Evolutionary conservation across 179 eudicot genomes (phyloP).

Genomic region (Actinidia polygama): DNA sequence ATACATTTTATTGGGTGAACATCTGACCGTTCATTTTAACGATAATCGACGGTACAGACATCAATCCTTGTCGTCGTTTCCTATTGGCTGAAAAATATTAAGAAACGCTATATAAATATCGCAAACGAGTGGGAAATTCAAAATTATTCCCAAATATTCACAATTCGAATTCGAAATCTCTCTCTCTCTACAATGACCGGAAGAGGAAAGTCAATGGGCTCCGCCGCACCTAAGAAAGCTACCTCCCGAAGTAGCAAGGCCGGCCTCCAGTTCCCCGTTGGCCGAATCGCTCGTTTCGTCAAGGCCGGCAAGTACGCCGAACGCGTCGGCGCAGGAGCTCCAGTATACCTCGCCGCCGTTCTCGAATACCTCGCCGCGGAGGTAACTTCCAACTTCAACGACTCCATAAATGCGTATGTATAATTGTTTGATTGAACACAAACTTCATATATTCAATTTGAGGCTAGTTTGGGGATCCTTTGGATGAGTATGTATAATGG

Average conservation of each 20-base stretch:
- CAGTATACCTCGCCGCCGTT: slow-evolving; percentile 48
- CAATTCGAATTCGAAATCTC: not conserved
- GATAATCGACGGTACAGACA: not conserved
- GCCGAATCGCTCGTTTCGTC: slow-evolving; percentile 10
- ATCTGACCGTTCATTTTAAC: not conserved
- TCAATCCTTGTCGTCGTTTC: slow-evolving; percentile 10
- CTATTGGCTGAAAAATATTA: not conserved
- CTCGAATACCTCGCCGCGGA: slow-evolving; percentile 51
- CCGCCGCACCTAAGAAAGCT: slow-evolving; percentile 52
- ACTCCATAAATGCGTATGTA: not conserved
- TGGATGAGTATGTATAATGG: not conserved
- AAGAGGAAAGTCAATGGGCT: slow-evolving; percentile 59
- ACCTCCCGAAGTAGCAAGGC: slow-evolving; percentile 64
- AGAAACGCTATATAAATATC: not conserved
- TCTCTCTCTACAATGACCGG: slow-evolving; percentile 42
- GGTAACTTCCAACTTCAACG: slow-evolving; percentile 18
- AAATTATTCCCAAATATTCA: not conserved
- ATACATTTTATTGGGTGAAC: not conserved
- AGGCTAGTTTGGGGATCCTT: not conserved
- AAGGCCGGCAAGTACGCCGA: slow-evolving; percentile 11
- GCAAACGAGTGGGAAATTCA: not conserved
- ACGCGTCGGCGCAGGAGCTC: slow-evolving; percentile 8
- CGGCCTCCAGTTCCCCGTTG: slow-evolving; percentile 40
- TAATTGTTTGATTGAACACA: no score
- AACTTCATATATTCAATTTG: not conserved